Evolutionary conservation across 495 filamentous ascomycete species (phyloP), one percentile per base, ranked within the genome.

Genomic region (Astrothelium macrocarpum): DNA sequence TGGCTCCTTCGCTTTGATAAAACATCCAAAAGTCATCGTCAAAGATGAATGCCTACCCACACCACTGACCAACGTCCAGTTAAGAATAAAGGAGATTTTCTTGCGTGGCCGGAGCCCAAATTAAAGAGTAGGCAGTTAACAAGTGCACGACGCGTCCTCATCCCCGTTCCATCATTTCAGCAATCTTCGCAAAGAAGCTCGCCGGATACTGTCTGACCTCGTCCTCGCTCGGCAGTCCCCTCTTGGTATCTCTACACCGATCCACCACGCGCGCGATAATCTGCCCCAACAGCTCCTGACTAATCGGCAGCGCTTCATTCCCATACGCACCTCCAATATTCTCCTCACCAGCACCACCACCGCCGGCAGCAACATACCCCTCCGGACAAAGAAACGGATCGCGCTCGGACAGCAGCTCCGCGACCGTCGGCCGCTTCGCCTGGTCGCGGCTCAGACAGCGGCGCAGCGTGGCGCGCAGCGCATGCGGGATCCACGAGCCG

Each of bases 351-450:
- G 85, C n/a, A n/a, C n/a, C n/a, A n/a, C n/a, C n/a, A n/a, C n/a
- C n/a, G n/a, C n/a, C n/a, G n/a, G n/a, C n/a, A n/a, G n/a, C 84
- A 2, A 80, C 75, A 20, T 79, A 77, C 0, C 77, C 75, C 64
- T 89, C 86, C 0, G 94, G 94, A 68, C 94, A 87, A 59, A 97
- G 71, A 73, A 95, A 97, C 1, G 85, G 83, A 66, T 97, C 91
- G 2, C 78, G 77, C 1, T 84, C 79, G 23, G 80, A 74, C 2
- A 98, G 78, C 65, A 98, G 79, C 65, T 93, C 81, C 12, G 82
- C 83, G 56, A 91, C 87, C 0, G 88, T 91, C 2, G 91, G 92
- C 25, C 94, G 81, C 65, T 85, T 76, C 43, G 82, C 81, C 64
- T 88, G 86, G 68, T 96, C 88, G 34, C 95, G 83, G 68, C 86